Evolutionary conservation across 164 flowering plant genomes (phyloP), one percentile per base, ranked within the genome.

Genomic region (Sedum album): DNA sequence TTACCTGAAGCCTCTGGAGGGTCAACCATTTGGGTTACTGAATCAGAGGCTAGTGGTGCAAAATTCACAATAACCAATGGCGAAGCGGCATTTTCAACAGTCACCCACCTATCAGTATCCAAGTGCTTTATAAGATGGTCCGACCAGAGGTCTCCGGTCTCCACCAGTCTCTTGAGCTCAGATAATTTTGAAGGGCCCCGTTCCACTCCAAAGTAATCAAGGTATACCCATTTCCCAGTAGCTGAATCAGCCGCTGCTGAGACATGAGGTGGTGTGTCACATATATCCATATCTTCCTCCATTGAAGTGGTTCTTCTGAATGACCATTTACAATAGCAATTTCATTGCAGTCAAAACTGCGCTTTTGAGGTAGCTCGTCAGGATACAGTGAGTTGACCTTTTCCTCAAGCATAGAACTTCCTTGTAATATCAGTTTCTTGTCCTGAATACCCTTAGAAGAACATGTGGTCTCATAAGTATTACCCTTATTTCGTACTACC

Each of bases 241-340:
- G 70, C 75, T 60, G 83, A 77, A 76, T 85, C 87, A 36, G 79
- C 72, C 67, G 79, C 73, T 23, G 68, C 51, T 14, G 93, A 76
- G 31, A 67, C 89, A 83, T 95, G 96, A 0, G 97, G 97, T 13
- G 99, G 99, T 2, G 99, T 91, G 71, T 92, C 84, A 72, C 97
- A 85, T 69, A 95, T 92, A 79, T 95, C 99, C 99, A 95, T 95
- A 70, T 95, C 99, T 76, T 92, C 99, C 75, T 95, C 99, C 99
- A 95, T 95, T 5, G 99, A 95, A 68, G 76, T 36, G 81, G 77
- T 77, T 89, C 97, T 73, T 91, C 97, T 30, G 73, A 76, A 67
- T 74, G 77, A 53, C 77, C 91, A 81, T 73, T 73, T 31, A 67
- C 83, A 71, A 70, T 76, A 69, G 75, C 70, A 48, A 71, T 68